Evolutionary conservation across 441 rosid species (phyloP), one percentile per base, ranked within the genome.

Genomic region (Adansonia madagascariensis): DNA sequence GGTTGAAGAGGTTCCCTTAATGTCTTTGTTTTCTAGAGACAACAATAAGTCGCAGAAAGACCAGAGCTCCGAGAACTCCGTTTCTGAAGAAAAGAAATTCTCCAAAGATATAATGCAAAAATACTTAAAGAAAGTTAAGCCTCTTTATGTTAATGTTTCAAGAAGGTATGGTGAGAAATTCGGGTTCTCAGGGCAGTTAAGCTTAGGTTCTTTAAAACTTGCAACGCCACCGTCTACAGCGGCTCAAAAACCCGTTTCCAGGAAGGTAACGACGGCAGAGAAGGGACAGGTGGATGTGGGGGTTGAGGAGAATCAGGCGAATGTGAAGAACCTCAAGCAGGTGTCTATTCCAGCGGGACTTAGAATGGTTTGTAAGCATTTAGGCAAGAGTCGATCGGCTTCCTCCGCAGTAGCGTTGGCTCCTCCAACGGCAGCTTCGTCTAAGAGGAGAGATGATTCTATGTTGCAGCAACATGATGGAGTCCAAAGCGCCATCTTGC

Each of bases 401-500:
- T 91, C 98, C 6, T 86, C 89, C 4, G 80, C 86, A 2, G 87
- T 84, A 59, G 79, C 84, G 27, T 82, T 73, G 24, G 90, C 80
- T 8, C 81, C 86, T 10, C 69, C 82, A 18, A 80, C 79, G 20
- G 39, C 71, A 31, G 47, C 81, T 66, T 73, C 74, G 62, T 84
- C 96, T 1, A 80, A 80, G 41, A 84, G 98, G 88, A 90, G 97
- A 24, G 98, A 95, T 31, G 98, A 94, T 85, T 94, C 99, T 22
- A 87, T 94, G 82, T 78, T 92, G 74, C 94, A 92, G 83, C 97
- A 92, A 50, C 87, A 94, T 76, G 99, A 95, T 77, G 94, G 97
- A 43, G 94, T 95, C 64, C 98, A 92, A 77, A 86, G 97, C 77
- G 99, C 99, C 66, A 95, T 95, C 65, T 80, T 95, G 71, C 99